phyloP scores from a whole-genome alignment of 2,329 filamentous ascomycete species.

The Alternaria atra region DNA sequence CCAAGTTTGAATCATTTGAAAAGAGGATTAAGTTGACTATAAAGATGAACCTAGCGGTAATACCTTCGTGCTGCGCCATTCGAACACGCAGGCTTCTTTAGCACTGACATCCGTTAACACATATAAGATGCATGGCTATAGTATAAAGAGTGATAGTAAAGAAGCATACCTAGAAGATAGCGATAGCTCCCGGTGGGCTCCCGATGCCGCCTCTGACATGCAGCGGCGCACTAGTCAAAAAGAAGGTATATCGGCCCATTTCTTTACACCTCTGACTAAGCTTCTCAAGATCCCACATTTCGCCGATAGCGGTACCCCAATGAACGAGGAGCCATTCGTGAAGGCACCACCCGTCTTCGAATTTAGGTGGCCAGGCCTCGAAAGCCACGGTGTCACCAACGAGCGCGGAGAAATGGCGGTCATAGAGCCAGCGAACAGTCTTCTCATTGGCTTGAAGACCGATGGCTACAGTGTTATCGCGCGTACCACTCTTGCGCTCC shows the following conservation, averaged over 20 bases:
- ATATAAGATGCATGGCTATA: too few relatives aligned
- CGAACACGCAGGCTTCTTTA: background rate
- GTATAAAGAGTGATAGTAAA: background rate
- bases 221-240: conserved; percentile 67
- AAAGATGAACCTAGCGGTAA: background rate
- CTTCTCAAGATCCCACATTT: conserved; percentile 58
- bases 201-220: conserved; percentile 62
- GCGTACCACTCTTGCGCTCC: conserved; percentile 42
- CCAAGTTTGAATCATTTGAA: background rate
- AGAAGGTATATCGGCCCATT: conserved; percentile 65
- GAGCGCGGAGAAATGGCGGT: conserved; percentile 47
- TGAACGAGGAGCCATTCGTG: conserved; percentile 46
- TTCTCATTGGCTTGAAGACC: conserved; percentile 48
- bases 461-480: conserved; percentile 42
- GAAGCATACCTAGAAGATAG: conserved; percentile 34
- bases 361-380: conserved; percentile 48
- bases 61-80: background rate
- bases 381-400: conserved; percentile 54
- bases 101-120: background rate
- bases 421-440: conserved; percentile 50
- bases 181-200: conserved; percentile 49
- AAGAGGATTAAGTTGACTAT: background rate
- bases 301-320: conserved; percentile 46
- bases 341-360: conserved; percentile 43
- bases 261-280: conserved; percentile 64